These are phyloP conservation scores for Platanus orientalis DNA, from an alignment of 164 flowering plant genomes.

Conservation along the genomic window DNA sequence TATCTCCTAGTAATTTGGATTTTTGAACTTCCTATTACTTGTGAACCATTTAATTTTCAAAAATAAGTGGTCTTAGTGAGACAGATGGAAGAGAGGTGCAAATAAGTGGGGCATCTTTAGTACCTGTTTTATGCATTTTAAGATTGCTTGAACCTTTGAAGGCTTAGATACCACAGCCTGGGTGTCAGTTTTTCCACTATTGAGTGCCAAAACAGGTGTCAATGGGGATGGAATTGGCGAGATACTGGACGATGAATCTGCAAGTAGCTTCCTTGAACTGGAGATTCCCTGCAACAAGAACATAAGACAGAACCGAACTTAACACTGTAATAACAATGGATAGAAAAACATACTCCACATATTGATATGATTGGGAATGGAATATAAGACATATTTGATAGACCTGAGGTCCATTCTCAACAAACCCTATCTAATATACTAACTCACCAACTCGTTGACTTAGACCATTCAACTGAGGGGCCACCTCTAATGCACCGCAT, in stretches of 20 bases:
- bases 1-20: no score
- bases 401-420: neutral
- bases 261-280: conserved; percentile 55
- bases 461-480: no score
- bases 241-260: conserved; percentile 44
- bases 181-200: conserved; percentile 42
- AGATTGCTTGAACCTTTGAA: conserved; percentile 71
- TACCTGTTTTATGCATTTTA: conserved; percentile 85
- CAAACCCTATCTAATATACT: no score
- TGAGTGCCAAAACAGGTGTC: conserved; percentile 38
- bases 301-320: neutral
- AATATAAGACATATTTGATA: neutral
- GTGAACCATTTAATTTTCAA: neutral
- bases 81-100: neutral
- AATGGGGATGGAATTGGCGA: conserved; percentile 65
- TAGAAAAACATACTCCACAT: neutral
- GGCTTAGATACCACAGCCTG: conserved; percentile 53
- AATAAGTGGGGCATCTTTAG: neutral
- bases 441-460: no score
- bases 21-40: neutral
- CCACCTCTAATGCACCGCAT: no score
- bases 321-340: neutral
- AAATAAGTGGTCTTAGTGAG: neutral
- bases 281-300: conserved; percentile 55
- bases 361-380: neutral